phyloP scores from a whole-genome alignment of 192 early-diverging fungal species.

The Ramicandelaber brevisporus region DNA sequence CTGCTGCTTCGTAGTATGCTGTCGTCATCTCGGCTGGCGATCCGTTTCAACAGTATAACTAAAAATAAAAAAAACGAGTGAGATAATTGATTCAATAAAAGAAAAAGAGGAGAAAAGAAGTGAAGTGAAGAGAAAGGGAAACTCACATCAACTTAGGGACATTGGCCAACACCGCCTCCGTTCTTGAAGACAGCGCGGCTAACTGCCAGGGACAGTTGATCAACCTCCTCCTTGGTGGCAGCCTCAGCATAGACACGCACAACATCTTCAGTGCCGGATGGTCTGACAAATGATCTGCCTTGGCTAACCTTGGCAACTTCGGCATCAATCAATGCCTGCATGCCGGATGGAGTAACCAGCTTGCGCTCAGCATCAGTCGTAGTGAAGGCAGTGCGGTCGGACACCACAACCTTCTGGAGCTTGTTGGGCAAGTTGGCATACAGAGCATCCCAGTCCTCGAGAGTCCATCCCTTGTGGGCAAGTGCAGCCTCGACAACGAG shows the following conservation, averaged over 20 bases:
- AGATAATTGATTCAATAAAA: too few species aligned
- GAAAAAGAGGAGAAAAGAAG: too few species aligned
- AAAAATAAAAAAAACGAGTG: too few species aligned
- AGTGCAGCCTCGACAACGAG: slow-evolving; percentile 85
- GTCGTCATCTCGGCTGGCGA: too few species aligned
- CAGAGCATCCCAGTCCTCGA: slow-evolving; percentile 68
- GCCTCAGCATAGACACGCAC: slow-evolving; percentile 99
- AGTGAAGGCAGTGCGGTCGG: slow-evolving; percentile 64
- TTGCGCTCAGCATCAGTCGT: slow-evolving; percentile 93
- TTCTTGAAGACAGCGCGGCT: slow-evolving; percentile 81
- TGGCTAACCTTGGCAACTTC: slow-evolving; percentile 58
- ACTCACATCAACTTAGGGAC: too few species aligned
- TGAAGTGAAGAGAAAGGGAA: too few species aligned
- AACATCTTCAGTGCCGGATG: slow-evolving; percentile 96
- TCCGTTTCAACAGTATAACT: too few species aligned
- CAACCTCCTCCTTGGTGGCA: slow-evolving; percentile 67
- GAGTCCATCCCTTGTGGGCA: slow-evolving; percentile 51
- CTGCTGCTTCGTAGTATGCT: too few species aligned
- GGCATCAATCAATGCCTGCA: slow-evolving; percentile 66
- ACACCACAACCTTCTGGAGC: slow-evolving; percentile 86
- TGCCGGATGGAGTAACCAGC: slow-evolving; percentile 57
- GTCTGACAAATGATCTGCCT: slow-evolving; percentile 89
- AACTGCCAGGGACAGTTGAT: slow-evolving; percentile 63
- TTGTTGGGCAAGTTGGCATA: slow-evolving; percentile 91
- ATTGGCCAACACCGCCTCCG: slow-evolving; percentile 71